These are phyloP conservation scores for Immersiporthe knoxdaviesiana DNA, from an alignment of 2,329 filamentous ascomycete species.

Conservation along the genomic window DNA sequence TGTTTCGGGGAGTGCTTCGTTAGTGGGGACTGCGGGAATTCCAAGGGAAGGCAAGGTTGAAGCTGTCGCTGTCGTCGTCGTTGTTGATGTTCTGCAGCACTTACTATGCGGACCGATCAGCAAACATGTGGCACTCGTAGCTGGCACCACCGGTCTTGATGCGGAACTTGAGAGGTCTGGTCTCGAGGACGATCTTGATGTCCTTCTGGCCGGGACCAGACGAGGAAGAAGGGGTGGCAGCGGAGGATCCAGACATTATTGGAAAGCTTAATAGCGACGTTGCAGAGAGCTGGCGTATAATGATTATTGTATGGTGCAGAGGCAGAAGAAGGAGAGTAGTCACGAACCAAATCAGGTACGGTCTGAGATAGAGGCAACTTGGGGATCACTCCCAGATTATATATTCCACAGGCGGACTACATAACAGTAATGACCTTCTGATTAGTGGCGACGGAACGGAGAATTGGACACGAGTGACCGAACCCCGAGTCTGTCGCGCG, in stretches of 20 bases:
- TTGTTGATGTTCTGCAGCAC: slow-evolving; percentile 31
- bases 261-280: background rate
- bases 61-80: too few relatives aligned
- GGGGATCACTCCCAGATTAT: slow-evolving; percentile 16
- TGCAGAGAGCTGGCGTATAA: background rate
- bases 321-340: background rate
- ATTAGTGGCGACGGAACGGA: background rate
- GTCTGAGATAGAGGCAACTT: background rate
- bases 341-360: too few relatives aligned
- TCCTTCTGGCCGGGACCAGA: slow-evolving; percentile 20
- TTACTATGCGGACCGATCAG: slow-evolving; percentile 49
- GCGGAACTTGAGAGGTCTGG: slow-evolving; percentile 49
- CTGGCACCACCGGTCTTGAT: slow-evolving; percentile 47
- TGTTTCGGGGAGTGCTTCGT: background rate
- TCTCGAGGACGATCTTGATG: slow-evolving; percentile 40
- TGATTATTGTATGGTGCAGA: background rate
- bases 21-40: background rate
- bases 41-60: background rate
- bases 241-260: slow-evolving; percentile 23
- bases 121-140: slow-evolving; percentile 44
- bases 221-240: slow-evolving; percentile 9
- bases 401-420: slow-evolving; percentile 18
- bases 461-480: slow-evolving; percentile 18
- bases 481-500: slow-evolving; percentile 18
- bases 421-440: slow-evolving; percentile 13